phyloP scores from a whole-genome alignment of 2,329 filamentous ascomycete genomes.

The Verticillium nonalfalfae region DNA sequence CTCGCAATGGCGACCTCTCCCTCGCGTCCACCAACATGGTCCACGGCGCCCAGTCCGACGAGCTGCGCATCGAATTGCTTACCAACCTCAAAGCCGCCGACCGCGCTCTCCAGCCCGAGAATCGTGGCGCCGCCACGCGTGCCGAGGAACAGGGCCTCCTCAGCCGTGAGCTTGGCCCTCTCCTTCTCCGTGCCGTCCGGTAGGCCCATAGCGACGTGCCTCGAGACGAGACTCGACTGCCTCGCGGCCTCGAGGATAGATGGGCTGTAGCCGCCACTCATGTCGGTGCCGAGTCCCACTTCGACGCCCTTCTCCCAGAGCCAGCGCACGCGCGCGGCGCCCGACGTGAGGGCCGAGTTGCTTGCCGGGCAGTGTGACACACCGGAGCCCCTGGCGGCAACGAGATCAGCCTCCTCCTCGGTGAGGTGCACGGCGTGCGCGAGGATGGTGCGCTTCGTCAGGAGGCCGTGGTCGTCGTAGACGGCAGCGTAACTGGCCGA shows the following conservation, averaged over 20 bases:
- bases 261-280: conserved; percentile 80
- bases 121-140: conserved; percentile 83
- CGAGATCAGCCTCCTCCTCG: conserved; percentile 57
- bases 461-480: conserved; percentile 67
- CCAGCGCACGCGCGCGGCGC: conserved; percentile 68
- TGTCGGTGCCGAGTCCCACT: conserved; percentile 85
- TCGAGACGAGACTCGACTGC: conserved; percentile 72
- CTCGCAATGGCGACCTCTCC: conserved; percentile 14
- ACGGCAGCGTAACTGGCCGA: conserved; percentile 63
- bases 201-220: conserved; percentile 57
- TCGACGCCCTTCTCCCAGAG: conserved; percentile 69
- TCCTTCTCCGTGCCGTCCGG: conserved; percentile 30
- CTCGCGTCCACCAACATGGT: conserved; percentile 28
- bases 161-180: conserved; percentile 65
- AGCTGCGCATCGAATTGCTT: conserved; percentile 91
- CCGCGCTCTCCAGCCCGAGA: conserved; percentile 61
- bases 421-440: conserved; percentile 79
- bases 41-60: conserved; percentile 53
- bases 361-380: conserved; percentile 83
- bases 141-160: conserved; percentile 80
- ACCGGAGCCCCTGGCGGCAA: conserved; percentile 56
- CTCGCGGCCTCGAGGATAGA: conserved; percentile 78
- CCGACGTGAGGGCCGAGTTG: conserved; percentile 77
- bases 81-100: conserved; percentile 80
- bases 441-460: conserved; percentile 69